Percentiles rank a stretch among this genome's conserved stretches.
Evolutionary conservation across 306 rosid species (phyloP).

Genomic region (Potentilla sterilis): DNA sequence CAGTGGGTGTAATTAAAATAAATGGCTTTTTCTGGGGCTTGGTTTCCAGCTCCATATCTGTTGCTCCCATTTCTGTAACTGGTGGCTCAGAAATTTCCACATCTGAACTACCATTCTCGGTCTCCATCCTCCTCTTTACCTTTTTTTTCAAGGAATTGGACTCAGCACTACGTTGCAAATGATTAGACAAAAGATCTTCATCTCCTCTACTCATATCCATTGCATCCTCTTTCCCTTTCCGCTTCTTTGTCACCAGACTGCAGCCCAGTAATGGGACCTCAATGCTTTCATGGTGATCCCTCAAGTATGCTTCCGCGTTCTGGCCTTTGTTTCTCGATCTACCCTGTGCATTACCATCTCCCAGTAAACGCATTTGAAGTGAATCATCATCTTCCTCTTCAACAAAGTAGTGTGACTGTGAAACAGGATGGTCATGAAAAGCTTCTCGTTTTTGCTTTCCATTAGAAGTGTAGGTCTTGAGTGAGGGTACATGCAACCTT

Average conservation of each 20-base stretch:
- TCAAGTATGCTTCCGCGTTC: slow-evolving; percentile 42
- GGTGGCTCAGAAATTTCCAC: slow-evolving; percentile 59
- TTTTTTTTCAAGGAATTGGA: slow-evolving; percentile 53
- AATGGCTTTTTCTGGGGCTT: slow-evolving; percentile 83
- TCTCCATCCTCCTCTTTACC: slow-evolving; percentile 66
- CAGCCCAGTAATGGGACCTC: slow-evolving; percentile 72
- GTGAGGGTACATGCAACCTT: slow-evolving; percentile 40
- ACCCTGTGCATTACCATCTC: slow-evolving; percentile 50
- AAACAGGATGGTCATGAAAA: slow-evolving; percentile 39
- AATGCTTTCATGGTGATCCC: slow-evolving; percentile 46
- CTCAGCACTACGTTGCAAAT: slow-evolving; percentile 37
- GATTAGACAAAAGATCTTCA: slow-evolving; percentile 44
- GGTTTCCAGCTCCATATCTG: slow-evolving; percentile 69
- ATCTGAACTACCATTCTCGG: slow-evolving; percentile 52
- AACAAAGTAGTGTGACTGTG: slow-evolving; percentile 38
- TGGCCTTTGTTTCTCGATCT: slow-evolving; percentile 50
- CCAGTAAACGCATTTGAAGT: slow-evolving; percentile 37
- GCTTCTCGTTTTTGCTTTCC: slow-evolving; percentile 58
- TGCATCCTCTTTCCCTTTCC: slow-evolving; percentile 56
- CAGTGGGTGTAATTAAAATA: slow-evolving; percentile 84
- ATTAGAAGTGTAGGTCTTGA: slow-evolving; percentile 38
- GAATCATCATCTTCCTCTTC: slow-evolving; percentile 61
- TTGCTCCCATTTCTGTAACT: slow-evolving; percentile 44
- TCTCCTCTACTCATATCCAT: slow-evolving; percentile 44
- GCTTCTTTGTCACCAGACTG: slow-evolving; percentile 56